phyloP scores from a whole-genome alignment of 2,329 filamentous ascomycete species.

The Zymoseptoria pseudotritici region DNA sequence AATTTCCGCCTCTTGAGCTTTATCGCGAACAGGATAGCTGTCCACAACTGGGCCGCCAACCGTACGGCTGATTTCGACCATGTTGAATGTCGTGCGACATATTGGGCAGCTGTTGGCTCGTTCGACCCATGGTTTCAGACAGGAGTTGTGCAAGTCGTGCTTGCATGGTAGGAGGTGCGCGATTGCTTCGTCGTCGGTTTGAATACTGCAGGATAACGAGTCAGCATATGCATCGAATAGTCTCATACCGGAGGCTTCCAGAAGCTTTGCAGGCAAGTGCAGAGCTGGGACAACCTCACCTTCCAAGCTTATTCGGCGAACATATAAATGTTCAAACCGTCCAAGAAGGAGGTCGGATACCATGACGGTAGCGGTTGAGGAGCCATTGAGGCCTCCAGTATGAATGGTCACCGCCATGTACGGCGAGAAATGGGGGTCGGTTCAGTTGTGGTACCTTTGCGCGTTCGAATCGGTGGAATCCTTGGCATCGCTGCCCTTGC shows the following conservation, averaged over 20 bases:
- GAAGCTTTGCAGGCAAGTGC: conserved; percentile 19
- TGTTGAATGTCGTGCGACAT: conserved; percentile 84
- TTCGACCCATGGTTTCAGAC: conserved; percentile 88
- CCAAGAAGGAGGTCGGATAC: conserved; percentile 31
- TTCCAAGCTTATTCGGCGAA: conserved; percentile 35
- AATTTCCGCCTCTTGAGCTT: conserved; percentile 83
- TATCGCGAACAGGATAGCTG: conserved; percentile 64
- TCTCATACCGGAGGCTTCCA: conserved; percentile 27
- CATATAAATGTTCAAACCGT: conserved; percentile 33
- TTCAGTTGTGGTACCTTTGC: conserved; percentile 29
- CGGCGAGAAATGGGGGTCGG: conserved; percentile 15
- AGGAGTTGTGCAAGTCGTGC: conserved; percentile 87
- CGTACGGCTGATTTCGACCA: conserved; percentile 74
- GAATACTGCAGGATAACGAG: conserved; percentile 17
- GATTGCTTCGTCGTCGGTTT: conserved; percentile 45
- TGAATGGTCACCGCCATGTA: conserved; percentile 12
- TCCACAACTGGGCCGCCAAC: conserved; percentile 57
- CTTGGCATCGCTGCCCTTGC: conserved; percentile 22
- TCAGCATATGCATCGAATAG: conserved; percentile 20
- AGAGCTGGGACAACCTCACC: conserved; percentile 29
- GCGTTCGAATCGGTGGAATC: conserved; percentile 15
- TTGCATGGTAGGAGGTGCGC: conserved; percentile 68
- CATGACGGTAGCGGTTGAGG: conserved; percentile 15
- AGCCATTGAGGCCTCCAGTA: conserved; percentile 26
- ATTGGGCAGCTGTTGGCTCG: conserved; percentile 97